phyloP scores from a whole-genome alignment of 345 rosid genomes.

The Gossypium rotundifolium region DNA sequence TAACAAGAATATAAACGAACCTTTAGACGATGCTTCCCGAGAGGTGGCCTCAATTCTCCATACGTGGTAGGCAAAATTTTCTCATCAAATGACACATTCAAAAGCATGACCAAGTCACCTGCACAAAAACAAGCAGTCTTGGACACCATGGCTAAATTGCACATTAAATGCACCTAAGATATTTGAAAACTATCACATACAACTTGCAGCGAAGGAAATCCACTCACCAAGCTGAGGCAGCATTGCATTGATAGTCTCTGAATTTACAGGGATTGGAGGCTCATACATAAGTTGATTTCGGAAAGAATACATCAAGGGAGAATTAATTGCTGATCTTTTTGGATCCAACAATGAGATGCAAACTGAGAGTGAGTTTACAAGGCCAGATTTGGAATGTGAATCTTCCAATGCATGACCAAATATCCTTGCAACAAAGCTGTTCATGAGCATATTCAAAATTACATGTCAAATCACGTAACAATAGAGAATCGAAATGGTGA shows the following conservation, averaged over 20 bases:
- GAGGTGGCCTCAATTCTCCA: constrained; percentile 95
- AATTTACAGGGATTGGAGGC: constrained; percentile 64
- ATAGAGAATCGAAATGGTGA: not conserved
- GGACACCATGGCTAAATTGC: constrained; percentile 10
- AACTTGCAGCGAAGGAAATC: not conserved
- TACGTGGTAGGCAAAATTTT: constrained; percentile 82
- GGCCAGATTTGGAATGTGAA: constrained; percentile 80
- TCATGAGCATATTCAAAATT: constrained; percentile 16
- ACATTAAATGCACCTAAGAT: not conserved
- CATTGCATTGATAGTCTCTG: constrained; percentile 89
- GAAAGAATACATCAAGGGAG: constrained; percentile 69
- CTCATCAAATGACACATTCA: constrained; percentile 72
- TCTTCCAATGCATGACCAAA: constrained; percentile 93
- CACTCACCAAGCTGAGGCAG: constrained; percentile 90
- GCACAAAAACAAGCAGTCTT: constrained; percentile 19
- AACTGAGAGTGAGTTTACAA: constrained; percentile 92
- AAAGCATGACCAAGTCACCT: constrained; percentile 74
- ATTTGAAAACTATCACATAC: not conserved
- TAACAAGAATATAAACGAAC: constrained; percentile 26
- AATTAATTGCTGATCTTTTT: constrained; percentile 62
- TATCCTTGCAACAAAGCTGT: constrained; percentile 87
- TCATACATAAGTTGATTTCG: constrained; percentile 80
- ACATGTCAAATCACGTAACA: constrained; percentile 4
- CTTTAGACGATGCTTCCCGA: constrained; percentile 96
- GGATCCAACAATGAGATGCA: constrained; percentile 96